phyloP scores from a whole-genome alignment of 1,284 basidiomycete genomes.

The Ceratobasidium sp. region DNA sequence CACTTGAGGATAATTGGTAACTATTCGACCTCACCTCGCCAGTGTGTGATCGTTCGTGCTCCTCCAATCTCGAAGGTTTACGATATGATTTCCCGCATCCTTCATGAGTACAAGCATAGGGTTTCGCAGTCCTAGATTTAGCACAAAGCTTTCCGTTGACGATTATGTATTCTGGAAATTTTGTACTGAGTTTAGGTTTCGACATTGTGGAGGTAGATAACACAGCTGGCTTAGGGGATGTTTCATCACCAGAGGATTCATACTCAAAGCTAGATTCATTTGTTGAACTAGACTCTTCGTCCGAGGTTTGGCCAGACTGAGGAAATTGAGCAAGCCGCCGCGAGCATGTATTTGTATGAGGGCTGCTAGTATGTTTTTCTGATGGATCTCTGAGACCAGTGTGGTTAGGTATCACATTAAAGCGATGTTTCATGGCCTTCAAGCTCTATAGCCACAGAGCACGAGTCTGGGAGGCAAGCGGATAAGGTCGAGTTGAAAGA shows the following conservation, averaged over 20 bases:
- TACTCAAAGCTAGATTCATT: not conserved
- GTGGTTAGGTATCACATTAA: not conserved
- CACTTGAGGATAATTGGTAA: not conserved
- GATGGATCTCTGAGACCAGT: not conserved
- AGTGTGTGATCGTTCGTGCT: slow-evolving; percentile 87
- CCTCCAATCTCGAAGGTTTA: slow-evolving; percentile 83
- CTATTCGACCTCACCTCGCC: slow-evolving; percentile 70
- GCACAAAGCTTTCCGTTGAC: slow-evolving; percentile 11
- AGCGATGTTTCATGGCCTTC: not conserved
- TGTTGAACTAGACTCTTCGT: slow-evolving; percentile 1
- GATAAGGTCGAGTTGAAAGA: not conserved
- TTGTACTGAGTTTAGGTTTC: not conserved
- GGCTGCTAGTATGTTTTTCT: not conserved
- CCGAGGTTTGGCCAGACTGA: slow-evolving; percentile 12
- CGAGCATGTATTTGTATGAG: not conserved
- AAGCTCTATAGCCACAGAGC: no score
- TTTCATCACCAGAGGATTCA: not conserved
- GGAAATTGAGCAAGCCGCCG: not conserved
- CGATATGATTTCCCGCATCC: slow-evolving; percentile 84
- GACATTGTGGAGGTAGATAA: not conserved
- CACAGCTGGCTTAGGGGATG: not conserved
- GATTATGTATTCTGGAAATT: not conserved
- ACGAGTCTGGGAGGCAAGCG: not conserved
- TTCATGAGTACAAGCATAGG: slow-evolving; percentile 65
- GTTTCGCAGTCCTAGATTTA: slow-evolving; percentile 15